Evolutionary conservation across 768 basidiomycete genomes (phyloP).

Genomic region (Russula brevipes): DNA sequence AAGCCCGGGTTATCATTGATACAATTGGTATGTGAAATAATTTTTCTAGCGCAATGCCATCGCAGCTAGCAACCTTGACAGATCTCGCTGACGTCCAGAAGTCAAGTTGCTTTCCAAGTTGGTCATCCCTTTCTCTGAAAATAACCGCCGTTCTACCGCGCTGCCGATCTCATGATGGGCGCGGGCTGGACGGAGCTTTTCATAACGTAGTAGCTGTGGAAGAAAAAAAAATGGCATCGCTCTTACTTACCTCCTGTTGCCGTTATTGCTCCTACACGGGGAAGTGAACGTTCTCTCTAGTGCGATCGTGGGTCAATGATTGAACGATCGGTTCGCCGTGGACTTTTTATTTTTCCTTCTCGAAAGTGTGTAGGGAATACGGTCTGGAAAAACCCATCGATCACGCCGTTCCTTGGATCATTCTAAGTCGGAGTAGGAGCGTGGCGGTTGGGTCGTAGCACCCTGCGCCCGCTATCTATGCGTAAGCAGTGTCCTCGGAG

Average conservation of each 20-base stretch:
- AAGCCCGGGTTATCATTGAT: background rate
- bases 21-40: background rate
- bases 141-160: background rate
- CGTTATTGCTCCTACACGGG: background rate
- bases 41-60: background rate
- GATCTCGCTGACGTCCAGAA: background rate
- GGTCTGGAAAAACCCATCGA: too few relatives aligned
- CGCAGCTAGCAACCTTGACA: background rate
- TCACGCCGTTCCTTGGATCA: too few relatives aligned
- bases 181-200: background rate
- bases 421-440: background rate
- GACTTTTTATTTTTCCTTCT: background rate
- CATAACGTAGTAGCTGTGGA: background rate
- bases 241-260: background rate
- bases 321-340: background rate
- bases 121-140: background rate
- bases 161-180: background rate
- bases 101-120: background rate
- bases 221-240: background rate
- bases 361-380: background rate
- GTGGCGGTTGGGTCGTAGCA: background rate
- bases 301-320: background rate
- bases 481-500: background rate
- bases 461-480: background rate
- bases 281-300: background rate